phyloP scores from a whole-genome alignment of 164 flowering plant species.

The Cinnamomum chago region DNA sequence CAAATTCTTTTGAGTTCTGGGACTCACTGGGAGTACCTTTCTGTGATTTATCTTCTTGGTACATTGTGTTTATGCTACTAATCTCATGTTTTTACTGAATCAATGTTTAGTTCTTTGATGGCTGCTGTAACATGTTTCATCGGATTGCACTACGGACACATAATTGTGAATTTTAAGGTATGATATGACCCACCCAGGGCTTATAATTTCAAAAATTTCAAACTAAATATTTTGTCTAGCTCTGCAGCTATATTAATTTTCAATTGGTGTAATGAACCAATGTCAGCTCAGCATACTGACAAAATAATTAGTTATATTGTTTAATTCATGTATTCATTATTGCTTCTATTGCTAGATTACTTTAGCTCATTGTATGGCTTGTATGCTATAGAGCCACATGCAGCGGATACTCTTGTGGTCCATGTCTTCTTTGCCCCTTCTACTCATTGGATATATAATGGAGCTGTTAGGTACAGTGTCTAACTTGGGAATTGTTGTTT shows the following conservation, averaged over 20 bases:
- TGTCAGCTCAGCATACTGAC: neutral
- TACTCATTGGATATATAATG: conserved; percentile 44
- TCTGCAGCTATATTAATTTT: neutral
- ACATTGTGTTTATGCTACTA: neutral
- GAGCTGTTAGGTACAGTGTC: conserved; percentile 37
- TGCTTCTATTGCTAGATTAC: conserved; percentile 4
- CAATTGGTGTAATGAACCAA: neutral
- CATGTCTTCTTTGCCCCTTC: conserved; percentile 37
- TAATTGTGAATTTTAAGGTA: conserved; percentile 59
- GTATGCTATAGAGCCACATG: conserved; percentile 36
- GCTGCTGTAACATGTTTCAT: conserved; percentile 65
- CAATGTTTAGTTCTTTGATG: conserved; percentile 55
- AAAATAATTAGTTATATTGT: neutral
- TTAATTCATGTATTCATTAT: conserved; percentile 1
- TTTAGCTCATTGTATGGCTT: conserved; percentile 7
- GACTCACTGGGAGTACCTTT: neutral
- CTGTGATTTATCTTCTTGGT: neutral
- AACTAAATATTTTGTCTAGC: neutral
- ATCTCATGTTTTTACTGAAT: conserved; percentile 11
- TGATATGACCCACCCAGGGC: conserved; percentile 13
- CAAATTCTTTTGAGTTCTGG: neutral
- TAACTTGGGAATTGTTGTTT: neutral
- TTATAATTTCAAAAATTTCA: neutral
- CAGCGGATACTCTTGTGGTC: conserved; percentile 48
- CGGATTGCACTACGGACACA: conserved; percentile 74